These are phyloP conservation scores for Sugiyamaella japonica DNA, from an alignment of 1,139 yeast genomes.

Conservation along the genomic window DNA sequence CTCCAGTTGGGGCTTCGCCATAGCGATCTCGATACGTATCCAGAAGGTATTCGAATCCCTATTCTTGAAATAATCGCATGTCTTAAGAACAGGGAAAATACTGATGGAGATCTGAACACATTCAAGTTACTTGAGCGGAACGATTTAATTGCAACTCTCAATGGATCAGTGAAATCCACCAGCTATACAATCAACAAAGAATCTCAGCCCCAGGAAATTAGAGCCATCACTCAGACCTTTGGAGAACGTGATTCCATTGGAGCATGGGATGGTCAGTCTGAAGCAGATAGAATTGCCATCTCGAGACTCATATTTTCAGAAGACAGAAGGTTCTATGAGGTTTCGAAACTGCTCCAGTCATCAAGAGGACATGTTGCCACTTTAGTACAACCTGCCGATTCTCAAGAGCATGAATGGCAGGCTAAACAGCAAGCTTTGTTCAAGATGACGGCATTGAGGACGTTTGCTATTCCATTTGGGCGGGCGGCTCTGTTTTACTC, in stretches of 20 bases:
- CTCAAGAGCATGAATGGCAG: conserved; percentile 59
- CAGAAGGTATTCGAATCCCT: conserved; percentile 69
- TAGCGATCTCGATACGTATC: conserved; percentile 64
- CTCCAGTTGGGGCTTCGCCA: conserved; percentile 54
- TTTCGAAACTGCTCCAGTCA: conserved; percentile 67
- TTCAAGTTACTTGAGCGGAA: conserved; percentile 65
- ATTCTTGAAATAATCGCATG: conserved; percentile 49
- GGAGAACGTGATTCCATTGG: conserved; percentile 52
- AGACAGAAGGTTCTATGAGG: conserved; percentile 80
- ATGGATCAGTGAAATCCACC: not conserved
- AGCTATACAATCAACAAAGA: conserved; percentile 20
- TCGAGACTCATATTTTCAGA: conserved; percentile 70
- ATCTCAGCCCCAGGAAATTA: conserved; percentile 14
- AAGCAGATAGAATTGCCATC: conserved; percentile 64
- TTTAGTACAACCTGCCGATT: conserved; percentile 43
- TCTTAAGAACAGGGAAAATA: conserved; percentile 32
- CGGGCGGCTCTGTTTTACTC: conserved; percentile 72
- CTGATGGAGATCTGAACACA: conserved; percentile 38
- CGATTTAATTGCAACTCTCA: conserved; percentile 46
- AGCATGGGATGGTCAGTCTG: conserved; percentile 69
- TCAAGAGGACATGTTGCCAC: conserved; percentile 57
- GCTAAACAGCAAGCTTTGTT: conserved; percentile 64
- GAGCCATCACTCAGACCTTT: conserved; percentile 48
- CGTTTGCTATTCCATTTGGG: conserved; percentile 75
- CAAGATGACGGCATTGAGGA: conserved; percentile 63